Evolutionary conservation across 1,139 yeast species (phyloP), one percentile per base, ranked within the genome.

Genomic region (Geotrichum candidum): DNA sequence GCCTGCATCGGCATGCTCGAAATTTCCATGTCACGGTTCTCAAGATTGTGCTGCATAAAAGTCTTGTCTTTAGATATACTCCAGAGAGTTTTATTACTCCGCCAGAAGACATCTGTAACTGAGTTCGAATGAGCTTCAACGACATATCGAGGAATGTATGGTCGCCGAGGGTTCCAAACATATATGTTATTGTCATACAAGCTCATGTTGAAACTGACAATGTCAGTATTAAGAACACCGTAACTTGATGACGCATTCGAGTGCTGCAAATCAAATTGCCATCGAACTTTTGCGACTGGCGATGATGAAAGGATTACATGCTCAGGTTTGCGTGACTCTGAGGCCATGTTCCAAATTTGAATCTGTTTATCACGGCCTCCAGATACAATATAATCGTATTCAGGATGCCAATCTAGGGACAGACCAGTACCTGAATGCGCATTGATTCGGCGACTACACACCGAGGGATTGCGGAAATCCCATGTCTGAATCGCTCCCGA

Each of bases 371-470:
- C 99, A 68, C 97, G 80, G 11, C 99, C 99, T 23, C 98, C 98
- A 13, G 97, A 90, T 1, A 87, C 86, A 22, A 94, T 83, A 68
- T 86, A 89, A 66, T 91, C 96, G 52, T 82, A 76, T 57, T 85
- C 87, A 0, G 96, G 96, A 70, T 92, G 97, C 84, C 96, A 91
- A 70, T 90, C 91, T 10, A 94, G 75, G 1, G 96, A 84, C 25
- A 92, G 78, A 0, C 96, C 98, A 1, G 96, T 96, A 0, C 96
- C 96, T 1, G 94, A 83, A 72, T 94, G 99, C 2, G 96, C 95
- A 69, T 88, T 90, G 74, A 95, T 82, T 64, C 88, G 85, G 57
- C 85, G 78, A 67, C 91, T 97, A 15, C 72, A 70, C 18, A 59
- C 54, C 11, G 66, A 64, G 5, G 76, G 72, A 61, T 80, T 80